A percentile compares a stretch with the other conserved stretches of the same genome.
Conservation (phyloP, 1,284 basidiomycete genomes). For the Vanrija sp. region DNA sequence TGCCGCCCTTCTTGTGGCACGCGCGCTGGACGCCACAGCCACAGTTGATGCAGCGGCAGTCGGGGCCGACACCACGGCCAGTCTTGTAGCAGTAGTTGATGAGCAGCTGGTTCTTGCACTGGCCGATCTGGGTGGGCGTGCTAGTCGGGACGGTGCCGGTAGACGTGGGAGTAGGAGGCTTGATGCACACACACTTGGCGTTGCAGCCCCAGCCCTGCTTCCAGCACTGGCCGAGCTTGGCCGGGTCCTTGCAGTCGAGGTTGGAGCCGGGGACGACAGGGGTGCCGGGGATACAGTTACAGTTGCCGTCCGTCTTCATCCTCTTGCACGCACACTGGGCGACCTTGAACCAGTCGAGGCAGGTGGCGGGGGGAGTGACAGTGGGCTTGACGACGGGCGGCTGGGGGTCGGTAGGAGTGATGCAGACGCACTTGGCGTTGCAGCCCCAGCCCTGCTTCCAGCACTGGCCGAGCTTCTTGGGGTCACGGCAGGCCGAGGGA, state of each 20-base stretch:
- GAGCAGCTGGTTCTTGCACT: constrained; percentile 9
- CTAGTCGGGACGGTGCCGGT: background rate
- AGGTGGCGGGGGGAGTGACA: background rate
- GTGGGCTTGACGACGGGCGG: background rate
- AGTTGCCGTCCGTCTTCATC: background rate
- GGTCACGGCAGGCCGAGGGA: constrained; percentile 1
- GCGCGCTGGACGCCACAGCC: constrained; percentile 10
- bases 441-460: constrained; percentile 5
- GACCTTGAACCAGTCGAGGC: background rate
- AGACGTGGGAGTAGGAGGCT: background rate
- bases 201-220: constrained; percentile 4
- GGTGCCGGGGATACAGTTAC: background rate
- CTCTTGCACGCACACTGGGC: background rate
- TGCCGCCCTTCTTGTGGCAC: constrained; percentile 10
- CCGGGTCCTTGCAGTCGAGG: background rate
- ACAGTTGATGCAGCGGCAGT: constrained; percentile 16
- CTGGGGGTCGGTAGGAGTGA: background rate
- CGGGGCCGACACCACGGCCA: constrained; percentile 8
- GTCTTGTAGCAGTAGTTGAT: constrained; percentile 8
- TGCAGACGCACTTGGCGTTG: background rate
- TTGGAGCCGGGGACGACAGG: constrained; percentile 1
- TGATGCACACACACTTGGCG: constrained; percentile 8
- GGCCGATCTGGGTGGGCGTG: constrained; percentile 7
- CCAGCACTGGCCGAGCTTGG: constrained; percentile 7
- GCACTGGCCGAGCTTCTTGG: constrained; percentile 3